Conservation (phyloP, 257 asterid genomes). For the Dorcoceras hygrometricum region DNA sequence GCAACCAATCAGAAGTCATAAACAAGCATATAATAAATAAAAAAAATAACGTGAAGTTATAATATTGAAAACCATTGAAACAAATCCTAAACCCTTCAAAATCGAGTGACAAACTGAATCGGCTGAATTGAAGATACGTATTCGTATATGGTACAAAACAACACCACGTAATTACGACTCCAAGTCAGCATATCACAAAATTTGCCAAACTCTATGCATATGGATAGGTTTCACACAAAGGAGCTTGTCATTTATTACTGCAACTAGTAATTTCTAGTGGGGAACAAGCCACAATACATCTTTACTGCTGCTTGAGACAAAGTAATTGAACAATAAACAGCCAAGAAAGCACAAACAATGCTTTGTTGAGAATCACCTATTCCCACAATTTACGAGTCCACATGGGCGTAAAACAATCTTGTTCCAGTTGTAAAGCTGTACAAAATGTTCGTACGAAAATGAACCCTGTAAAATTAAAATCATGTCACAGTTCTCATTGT, state of each 20-base stretch:
- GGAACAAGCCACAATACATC: background rate
- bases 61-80: background rate
- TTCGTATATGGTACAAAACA: background rate
- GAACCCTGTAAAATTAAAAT: conserved; percentile 51
- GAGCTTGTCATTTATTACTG: conserved; percentile 16
- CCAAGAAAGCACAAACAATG: conserved; percentile 11
- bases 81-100: background rate
- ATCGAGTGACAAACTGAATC: too few species aligned
- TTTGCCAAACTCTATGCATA: conserved; percentile 4
- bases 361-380: conserved; percentile 51
- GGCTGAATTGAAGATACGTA: background rate
- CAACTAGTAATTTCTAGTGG: background rate
- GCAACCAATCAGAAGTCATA: background rate
- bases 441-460: conserved; percentile 66
- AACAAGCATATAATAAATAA: background rate
- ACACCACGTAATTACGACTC: background rate
- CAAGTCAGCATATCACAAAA: background rate
- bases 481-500: conserved; percentile 23
- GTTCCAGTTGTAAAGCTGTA: conserved; percentile 72
- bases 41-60: background rate
- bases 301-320: background rate
- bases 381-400: conserved; percentile 83
- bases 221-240: background rate
- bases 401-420: conserved; percentile 57
- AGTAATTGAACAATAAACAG: background rate